Base-by-base conservation (phyloP, 495 filamentous ascomycete species). In the Glonium stellatum region DNA sequence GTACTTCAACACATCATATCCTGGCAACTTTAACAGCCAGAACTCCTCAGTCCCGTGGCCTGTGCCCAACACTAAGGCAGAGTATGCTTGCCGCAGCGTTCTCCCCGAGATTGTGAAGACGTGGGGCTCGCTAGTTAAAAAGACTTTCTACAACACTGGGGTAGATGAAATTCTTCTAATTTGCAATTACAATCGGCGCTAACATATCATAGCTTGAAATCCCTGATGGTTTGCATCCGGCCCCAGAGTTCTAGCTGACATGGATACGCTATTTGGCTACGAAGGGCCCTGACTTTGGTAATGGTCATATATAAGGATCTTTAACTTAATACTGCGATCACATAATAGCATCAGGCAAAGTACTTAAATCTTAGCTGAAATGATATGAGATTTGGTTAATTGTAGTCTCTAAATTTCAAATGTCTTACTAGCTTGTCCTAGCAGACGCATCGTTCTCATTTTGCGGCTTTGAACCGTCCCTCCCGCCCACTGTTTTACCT, bases 181-280 rank as follows among this genome's bases (percentile, higher is more conserved):
- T 31, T 31, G 27, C 2, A 6, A 31, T 31, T 6, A 31, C 6
- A 2, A 3, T 6, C 6, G 3, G 27, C 6, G 27, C 27, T 31
- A 31, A 31, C 27, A 31, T 6, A 31, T 3, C 27, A 3, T 31
- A 31, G 11, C 41, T 72, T 4, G 70, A 67, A 37, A 63, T 68
- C 60, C 66, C 67, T n/a, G 70, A 72, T 59, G 70, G 70, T 13
- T 50, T 66, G 53, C 68, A 70, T 50, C 70, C 70, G 0, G 46
- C 61, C 21, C 55, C 55, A 5, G 63, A 62, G 52, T 66, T 62
- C 10, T 51, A 31, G 27, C 6, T 6, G 6, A 2, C 27, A 31
- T 6, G 3, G 27, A 31, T 31, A 31, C 3, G 27, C 27, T 31
- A 31, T 31, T 31, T 31, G 6, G 27, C 6, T 6, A 31, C 27